Evolutionary conservation across 176 grass and related monocot species (phyloP).

Genomic region (Elymus sibiricus): DNA sequence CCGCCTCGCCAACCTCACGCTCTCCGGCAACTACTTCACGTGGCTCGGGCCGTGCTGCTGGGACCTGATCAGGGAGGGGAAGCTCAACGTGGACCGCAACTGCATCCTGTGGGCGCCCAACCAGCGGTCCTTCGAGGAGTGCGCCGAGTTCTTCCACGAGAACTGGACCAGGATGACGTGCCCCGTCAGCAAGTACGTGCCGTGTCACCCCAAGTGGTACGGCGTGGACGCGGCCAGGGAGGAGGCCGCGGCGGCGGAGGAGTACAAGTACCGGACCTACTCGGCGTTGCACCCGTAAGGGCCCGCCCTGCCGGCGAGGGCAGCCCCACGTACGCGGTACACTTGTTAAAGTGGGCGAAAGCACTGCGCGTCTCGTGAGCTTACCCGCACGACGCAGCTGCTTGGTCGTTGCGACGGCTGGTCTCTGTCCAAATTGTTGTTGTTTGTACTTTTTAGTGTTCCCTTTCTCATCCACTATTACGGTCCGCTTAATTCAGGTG

Average conservation of each 20-base stretch:
- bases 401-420: constrained; percentile 2
- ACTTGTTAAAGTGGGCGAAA: not conserved
- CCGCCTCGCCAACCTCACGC: constrained; percentile 64
- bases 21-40: constrained; percentile 95
- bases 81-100: constrained; percentile 72
- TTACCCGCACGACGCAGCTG: constrained; percentile 4
- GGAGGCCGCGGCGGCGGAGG: constrained; percentile 7
- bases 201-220: constrained; percentile 33
- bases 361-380: constrained; percentile 28
- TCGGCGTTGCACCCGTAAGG: constrained; percentile 44
- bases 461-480: not conserved
- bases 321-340: not conserved
- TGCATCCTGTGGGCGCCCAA: constrained; percentile 59
- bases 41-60: constrained; percentile 61
- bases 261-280: constrained; percentile 42
- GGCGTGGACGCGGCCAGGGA: not conserved
- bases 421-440: constrained; percentile 20
- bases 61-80: constrained; percentile 36
- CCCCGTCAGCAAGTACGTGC: constrained; percentile 42
- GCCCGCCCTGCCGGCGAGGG: not conserved
- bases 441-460: not conserved
- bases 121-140: constrained; percentile 75
- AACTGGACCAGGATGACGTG: constrained; percentile 40
- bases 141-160: constrained; percentile 42
- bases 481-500: not conserved